Percentiles rank a stretch among this genome's conserved stretches.
Conservation (phyloP, 2,329 filamentous ascomycete genomes). For the Colletotrichum agaves region DNA sequence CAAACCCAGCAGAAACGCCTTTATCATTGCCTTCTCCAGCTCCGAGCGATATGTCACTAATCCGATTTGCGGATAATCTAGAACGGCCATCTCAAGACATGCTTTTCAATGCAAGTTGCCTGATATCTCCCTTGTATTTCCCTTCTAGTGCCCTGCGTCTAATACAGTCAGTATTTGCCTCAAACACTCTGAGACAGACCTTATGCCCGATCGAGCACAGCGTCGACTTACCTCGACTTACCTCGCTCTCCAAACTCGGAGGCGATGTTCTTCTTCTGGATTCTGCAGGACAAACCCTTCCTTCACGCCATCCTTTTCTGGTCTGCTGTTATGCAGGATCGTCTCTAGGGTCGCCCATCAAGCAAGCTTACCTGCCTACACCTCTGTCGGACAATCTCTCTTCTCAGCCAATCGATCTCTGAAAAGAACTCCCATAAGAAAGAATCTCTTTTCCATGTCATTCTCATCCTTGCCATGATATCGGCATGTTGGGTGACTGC, state of each 20-base stretch:
- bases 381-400: slow-evolving; percentile 5
- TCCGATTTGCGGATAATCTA: slow-evolving; percentile 11
- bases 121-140: neutral
- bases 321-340: slow-evolving; percentile 5
- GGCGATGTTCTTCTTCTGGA: slow-evolving; percentile 11
- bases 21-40: neutral
- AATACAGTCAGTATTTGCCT: neutral
- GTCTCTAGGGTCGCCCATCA: neutral
- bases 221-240: slow-evolving; percentile 17
- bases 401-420: slow-evolving; percentile 8
- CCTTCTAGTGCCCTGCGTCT: no score
- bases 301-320: slow-evolving; percentile 11
- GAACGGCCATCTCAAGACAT: slow-evolving; percentile 5
- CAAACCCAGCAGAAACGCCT: neutral
- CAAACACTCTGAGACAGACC: neutral
- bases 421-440: neutral
- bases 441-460: slow-evolving; percentile 6
- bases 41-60: neutral
- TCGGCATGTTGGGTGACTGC: slow-evolving; percentile 12
- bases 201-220: slow-evolving; percentile 13
- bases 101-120: slow-evolving; percentile 9
- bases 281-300: slow-evolving; percentile 11
- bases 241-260: slow-evolving; percentile 10
- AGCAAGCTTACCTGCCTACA: slow-evolving; percentile 1
- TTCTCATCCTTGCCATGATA: slow-evolving; percentile 17